Evolutionary conservation across 179 eudicot species (phyloP).

Genomic region (Silene vulgaris): DNA sequence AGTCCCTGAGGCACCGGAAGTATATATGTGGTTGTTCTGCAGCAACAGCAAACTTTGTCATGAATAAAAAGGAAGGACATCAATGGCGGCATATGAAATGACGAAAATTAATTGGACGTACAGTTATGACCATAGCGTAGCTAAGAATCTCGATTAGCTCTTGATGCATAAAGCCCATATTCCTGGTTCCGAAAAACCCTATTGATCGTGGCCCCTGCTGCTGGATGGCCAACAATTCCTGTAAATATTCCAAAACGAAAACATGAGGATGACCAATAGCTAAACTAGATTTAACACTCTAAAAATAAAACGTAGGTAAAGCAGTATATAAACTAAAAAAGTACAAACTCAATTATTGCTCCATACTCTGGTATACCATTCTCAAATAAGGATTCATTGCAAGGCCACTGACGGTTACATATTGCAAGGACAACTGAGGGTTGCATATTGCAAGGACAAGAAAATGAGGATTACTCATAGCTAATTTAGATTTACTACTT

Average conservation of each 20-base stretch:
- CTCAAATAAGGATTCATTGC: neutral
- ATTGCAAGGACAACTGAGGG: neutral
- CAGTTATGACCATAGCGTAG: slow-evolving; percentile 97
- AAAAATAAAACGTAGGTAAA: slow-evolving; percentile 7
- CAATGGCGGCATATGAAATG: neutral
- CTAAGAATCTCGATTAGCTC: slow-evolving; percentile 98
- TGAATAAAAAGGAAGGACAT: slow-evolving; percentile 7
- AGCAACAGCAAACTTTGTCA: slow-evolving; percentile 12
- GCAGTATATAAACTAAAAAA: neutral
- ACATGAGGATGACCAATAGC: slow-evolving; percentile 1
- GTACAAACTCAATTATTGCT: neutral
- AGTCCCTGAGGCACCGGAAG: slow-evolving; percentile 97
- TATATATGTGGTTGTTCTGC: slow-evolving; percentile 95
- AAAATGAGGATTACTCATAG: neutral
- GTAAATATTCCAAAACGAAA: slow-evolving; percentile 18
- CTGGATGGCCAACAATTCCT: slow-evolving; percentile 96
- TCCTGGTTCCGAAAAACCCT: slow-evolving; percentile 96
- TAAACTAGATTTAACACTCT: slow-evolving; percentile 5
- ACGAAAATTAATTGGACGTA: slow-evolving; percentile 26
- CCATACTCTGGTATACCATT: neutral
- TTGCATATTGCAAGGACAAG: neutral
- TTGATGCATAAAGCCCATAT: slow-evolving; percentile 99
- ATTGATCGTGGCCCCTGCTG: slow-evolving; percentile 96
- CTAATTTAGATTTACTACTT: neutral
- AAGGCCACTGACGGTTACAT: neutral